These are phyloP conservation scores for Starmera dryadoides DNA, from an alignment of 805 yeast genomes.

Conservation along the genomic window DNA sequence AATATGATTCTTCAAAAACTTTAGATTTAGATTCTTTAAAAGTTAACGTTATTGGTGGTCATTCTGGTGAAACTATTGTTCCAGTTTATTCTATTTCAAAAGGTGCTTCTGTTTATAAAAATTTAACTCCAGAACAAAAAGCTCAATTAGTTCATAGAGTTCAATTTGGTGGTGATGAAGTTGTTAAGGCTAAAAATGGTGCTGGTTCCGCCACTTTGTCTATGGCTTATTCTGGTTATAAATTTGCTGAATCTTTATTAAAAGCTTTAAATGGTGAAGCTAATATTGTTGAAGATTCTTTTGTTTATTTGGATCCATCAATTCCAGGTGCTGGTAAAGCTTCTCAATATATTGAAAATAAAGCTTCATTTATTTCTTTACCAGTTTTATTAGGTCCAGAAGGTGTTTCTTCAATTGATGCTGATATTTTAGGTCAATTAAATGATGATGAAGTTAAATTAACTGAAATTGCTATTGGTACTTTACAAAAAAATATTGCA, in stretches of 20 bases:
- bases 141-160: slow-evolving; percentile 71
- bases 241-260: slow-evolving; percentile 51
- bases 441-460: slow-evolving; percentile 48
- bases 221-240: slow-evolving; percentile 91
- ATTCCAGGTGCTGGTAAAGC: slow-evolving; percentile 48
- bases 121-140: slow-evolving; percentile 60
- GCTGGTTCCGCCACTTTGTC: slow-evolving; percentile 91
- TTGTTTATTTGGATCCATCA: slow-evolving; percentile 40
- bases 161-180: slow-evolving; percentile 96
- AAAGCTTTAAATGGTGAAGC: slow-evolving; percentile 25
- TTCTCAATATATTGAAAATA: slow-evolving; percentile 24
- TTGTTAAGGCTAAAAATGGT: slow-evolving; percentile 88
- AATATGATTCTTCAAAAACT: slow-evolving; percentile 69
- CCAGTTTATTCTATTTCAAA: slow-evolving; percentile 83
- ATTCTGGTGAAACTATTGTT: slow-evolving; percentile 93
- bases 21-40: slow-evolving; percentile 40
- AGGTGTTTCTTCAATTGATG: slow-evolving; percentile 53
- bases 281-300: slow-evolving; percentile 40
- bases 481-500: slow-evolving; percentile 46
- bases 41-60: slow-evolving; percentile 93
- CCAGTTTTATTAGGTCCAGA: slow-evolving; percentile 49
- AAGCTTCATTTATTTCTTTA: slow-evolving; percentile 45
- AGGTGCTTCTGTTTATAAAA: slow-evolving; percentile 31
- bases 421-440: slow-evolving; percentile 40
- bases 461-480: slow-evolving; percentile 46